phyloP scores from a whole-genome alignment of 805 yeast species.

The Cyberlindnera bimundalis region DNA sequence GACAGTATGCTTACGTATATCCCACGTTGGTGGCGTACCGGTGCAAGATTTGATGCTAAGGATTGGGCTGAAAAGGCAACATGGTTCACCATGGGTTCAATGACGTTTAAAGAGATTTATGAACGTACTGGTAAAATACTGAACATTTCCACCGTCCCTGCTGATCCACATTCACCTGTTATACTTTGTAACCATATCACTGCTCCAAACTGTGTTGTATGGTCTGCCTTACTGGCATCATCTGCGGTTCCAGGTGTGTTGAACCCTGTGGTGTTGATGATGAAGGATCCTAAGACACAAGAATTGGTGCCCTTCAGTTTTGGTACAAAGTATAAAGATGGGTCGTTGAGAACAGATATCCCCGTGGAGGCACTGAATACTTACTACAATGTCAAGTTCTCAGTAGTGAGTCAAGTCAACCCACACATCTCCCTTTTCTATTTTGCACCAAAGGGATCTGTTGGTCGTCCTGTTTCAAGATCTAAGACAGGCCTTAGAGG shows the following conservation, averaged over 20 bases:
- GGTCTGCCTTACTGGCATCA: constrained; percentile 74
- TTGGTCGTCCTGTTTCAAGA: constrained; percentile 72
- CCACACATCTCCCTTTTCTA: constrained; percentile 77
- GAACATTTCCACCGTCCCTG: constrained; percentile 76
- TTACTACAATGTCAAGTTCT: constrained; percentile 71
- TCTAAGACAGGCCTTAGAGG: constrained; percentile 64
- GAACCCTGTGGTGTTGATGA: constrained; percentile 77
- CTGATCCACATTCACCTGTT: constrained; percentile 79
- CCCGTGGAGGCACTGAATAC: constrained; percentile 72
- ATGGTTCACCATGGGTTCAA: constrained; percentile 71
- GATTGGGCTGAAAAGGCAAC: constrained; percentile 67
- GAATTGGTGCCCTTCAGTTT: constrained; percentile 62
- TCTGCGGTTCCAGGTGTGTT: constrained; percentile 82
- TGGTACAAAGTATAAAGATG: constrained; percentile 75
- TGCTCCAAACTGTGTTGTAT: constrained; percentile 76
- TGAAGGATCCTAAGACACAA: constrained; percentile 41
- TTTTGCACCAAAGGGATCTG: constrained; percentile 76
- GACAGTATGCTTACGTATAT: constrained; percentile 59
- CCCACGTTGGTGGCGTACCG: constrained; percentile 66
- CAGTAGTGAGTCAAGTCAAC: constrained; percentile 77
- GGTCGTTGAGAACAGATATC: constrained; percentile 73
- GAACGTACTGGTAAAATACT: constrained; percentile 65
- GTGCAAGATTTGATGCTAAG: constrained; percentile 73
- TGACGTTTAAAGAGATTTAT: constrained; percentile 68
- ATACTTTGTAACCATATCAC: constrained; percentile 74